phyloP scores from a whole-genome alignment of 2,329 filamentous ascomycete genomes.

The Sporothrix dimorphospora region DNA sequence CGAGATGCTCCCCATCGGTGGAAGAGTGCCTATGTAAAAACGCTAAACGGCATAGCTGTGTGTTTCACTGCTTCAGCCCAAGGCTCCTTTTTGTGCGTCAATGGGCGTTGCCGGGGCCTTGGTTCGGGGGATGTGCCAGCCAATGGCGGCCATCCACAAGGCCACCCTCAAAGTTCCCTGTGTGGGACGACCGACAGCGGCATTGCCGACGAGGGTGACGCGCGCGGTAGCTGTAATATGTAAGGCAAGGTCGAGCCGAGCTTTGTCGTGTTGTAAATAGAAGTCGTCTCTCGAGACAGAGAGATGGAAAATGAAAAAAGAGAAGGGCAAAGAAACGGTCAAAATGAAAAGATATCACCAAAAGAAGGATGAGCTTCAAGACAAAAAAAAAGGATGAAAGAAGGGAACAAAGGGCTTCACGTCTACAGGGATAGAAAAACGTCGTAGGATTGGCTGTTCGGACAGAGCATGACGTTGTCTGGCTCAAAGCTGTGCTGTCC shows the following conservation, averaged over 20 bases:
- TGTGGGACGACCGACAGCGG: neutral
- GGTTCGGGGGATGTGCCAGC: neutral
- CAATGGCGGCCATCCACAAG: neutral
- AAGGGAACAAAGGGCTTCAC: neutral
- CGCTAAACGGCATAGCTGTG: neutral
- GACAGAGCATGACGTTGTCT: neutral
- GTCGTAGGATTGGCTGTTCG: slow-evolving; percentile 12
- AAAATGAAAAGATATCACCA: neutral
- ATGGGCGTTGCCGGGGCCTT: neutral
- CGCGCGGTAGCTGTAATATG: neutral
- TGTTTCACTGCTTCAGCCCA: slow-evolving; percentile 4
- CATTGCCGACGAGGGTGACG: neutral
- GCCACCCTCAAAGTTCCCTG: neutral
- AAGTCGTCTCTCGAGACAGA: neutral
- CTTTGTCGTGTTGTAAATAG: neutral
- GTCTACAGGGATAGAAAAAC: neutral
- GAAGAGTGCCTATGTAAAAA: neutral
- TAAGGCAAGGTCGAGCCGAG: no score
- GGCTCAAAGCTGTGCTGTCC: slow-evolving; percentile 4
- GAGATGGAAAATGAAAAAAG: neutral
- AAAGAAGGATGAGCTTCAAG: neutral
- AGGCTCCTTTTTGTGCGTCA: neutral
- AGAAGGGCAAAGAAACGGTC: neutral
- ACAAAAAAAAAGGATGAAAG: neutral
- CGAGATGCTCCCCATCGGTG: neutral